Percentiles rank a stretch among this genome's conserved stretches.
Conservation (phyloP, 768 basidiomycete species). For the Bullera alba region DNA sequence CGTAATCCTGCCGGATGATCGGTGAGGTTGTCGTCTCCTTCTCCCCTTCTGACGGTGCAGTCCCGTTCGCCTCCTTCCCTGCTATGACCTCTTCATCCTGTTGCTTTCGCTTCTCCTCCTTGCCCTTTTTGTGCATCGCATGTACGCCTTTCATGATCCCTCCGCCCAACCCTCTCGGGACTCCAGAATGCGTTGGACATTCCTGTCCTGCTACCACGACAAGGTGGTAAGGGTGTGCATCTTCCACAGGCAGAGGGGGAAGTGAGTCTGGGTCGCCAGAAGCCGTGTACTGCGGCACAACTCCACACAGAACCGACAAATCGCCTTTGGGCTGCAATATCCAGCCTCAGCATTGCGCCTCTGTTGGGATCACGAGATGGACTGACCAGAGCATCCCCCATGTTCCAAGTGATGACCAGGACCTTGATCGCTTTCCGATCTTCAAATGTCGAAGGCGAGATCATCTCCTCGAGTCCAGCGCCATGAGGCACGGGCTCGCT, state of each 20-base stretch:
- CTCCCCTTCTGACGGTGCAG: not conserved
- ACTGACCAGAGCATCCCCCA: constrained; percentile 43
- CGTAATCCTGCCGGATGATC: too few relatives aligned
- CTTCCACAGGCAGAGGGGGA: constrained; percentile 27
- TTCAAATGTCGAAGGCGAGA: constrained; percentile 1
- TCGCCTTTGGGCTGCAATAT: constrained; percentile 42
- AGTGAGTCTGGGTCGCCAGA: constrained; percentile 5
- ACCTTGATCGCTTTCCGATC: constrained; percentile 42
- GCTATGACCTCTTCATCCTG: constrained; percentile 22
- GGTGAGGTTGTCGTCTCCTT: constrained; percentile 15
- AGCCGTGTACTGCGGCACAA: constrained; percentile 30
- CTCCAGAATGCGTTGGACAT: constrained; percentile 42
- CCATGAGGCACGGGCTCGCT: constrained; percentile 1
- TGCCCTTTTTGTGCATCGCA: constrained; percentile 21
- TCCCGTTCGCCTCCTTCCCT: constrained; percentile 5
- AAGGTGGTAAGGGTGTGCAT: constrained; percentile 44
- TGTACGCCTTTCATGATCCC: constrained; percentile 43
- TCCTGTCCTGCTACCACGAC: constrained; percentile 45
- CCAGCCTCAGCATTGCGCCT: not conserved
- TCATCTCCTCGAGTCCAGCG: not conserved
- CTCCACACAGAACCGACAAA: constrained; percentile 34
- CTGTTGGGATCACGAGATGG: not conserved
- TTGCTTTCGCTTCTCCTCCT: constrained; percentile 32
- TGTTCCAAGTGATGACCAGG: constrained; percentile 43
- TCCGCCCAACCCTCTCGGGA: constrained; percentile 41